Base-by-base conservation (phyloP, 2,329 filamentous ascomycete genomes). In the Fusarium coffeatum region DNA sequence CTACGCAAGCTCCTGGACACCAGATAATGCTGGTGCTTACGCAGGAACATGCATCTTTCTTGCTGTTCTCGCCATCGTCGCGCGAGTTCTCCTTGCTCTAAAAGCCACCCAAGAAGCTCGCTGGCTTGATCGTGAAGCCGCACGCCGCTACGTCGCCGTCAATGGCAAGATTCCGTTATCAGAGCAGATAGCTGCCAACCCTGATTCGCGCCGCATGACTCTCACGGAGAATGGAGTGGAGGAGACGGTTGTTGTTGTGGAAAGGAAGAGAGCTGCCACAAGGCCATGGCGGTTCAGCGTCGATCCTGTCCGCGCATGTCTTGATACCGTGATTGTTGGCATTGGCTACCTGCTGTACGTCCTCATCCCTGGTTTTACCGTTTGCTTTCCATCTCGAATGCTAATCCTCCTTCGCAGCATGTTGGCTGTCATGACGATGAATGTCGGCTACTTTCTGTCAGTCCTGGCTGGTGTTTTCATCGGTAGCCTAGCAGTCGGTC, bases 21-120 rank as follows among this genome's bases (percentile, higher is more conserved):
- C 95, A 8, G 81, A 77, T 28, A 90, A 83, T 37, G 83, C 86
- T 8, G 93, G 91, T 73, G 83, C 86, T 64, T 98, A 98, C 80
- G 93, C 93, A 3, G 95, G 89, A 59, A 97, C 93, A 28, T 97
- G 95, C 83, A 92, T 98, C 79, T 98, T 98, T 82, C 87, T 98
- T 63, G 90, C 97, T 77, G 73, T 92, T 46, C 89, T 98, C 54
- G 90, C 90, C 64, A 84, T 90, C 65, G 76, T 91, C 59, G 89
- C 91, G 76, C 92, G 94, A 55, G 81, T 84, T 22, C 84, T 97
- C 18, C 82, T 95, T 53, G 94, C 94, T 5, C 83, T 88, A 74
- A 93, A 93, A 78, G 88, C 82, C 81, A 89, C 83, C 80, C 86
- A 82, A 78, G 88, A 87, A 80, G 77, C 83, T 71, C 82, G 84